Evolutionary conservation across 1,284 basidiomycete genomes (phyloP).

Genomic region (Microbotryum lychnidis-dioicae): DNA sequence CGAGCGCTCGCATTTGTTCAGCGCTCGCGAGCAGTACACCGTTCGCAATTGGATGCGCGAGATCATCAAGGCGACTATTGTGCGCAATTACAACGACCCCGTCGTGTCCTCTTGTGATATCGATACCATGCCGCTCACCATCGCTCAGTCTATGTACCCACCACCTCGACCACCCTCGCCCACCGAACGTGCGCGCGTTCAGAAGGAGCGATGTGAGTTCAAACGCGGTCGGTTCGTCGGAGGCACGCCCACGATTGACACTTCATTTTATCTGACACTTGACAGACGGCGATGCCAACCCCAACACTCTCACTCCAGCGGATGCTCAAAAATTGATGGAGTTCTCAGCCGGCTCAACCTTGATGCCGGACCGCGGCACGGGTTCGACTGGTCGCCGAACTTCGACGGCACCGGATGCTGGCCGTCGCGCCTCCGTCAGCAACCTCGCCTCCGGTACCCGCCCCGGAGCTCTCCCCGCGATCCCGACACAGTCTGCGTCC

Average conservation of each 20-base stretch:
- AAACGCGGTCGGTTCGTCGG: neutral
- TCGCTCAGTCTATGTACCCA: constrained; percentile 93
- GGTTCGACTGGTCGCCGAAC: constrained; percentile 22
- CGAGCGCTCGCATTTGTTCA: constrained; percentile 84
- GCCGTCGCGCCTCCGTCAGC: too few species aligned
- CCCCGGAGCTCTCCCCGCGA: too few species aligned
- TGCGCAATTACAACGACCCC: constrained; percentile 79
- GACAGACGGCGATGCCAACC: constrained; percentile 58
- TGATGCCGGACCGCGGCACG: constrained; percentile 33
- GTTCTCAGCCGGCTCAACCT: constrained; percentile 19
- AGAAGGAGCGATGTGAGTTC: constrained; percentile 50
- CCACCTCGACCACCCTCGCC: constrained; percentile 92
- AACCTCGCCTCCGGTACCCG: too few species aligned
- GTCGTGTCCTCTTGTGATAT: constrained; percentile 97
- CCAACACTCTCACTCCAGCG: constrained; percentile 69
- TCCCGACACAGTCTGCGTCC: too few species aligned
- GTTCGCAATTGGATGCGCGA: constrained; percentile 99
- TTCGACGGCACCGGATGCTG: constrained; percentile 36
- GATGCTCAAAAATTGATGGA: constrained; percentile 42
- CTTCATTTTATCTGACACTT: too few species aligned
- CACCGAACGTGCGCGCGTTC: constrained; percentile 72
- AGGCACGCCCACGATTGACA: neutral
- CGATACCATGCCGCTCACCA: constrained; percentile 85
- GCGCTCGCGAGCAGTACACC: constrained; percentile 71
- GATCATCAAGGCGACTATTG: constrained; percentile 97